Evolutionary conservation across 2,329 filamentous ascomycete species (phyloP).

Genomic region (Emergomyces africanus): DNA sequence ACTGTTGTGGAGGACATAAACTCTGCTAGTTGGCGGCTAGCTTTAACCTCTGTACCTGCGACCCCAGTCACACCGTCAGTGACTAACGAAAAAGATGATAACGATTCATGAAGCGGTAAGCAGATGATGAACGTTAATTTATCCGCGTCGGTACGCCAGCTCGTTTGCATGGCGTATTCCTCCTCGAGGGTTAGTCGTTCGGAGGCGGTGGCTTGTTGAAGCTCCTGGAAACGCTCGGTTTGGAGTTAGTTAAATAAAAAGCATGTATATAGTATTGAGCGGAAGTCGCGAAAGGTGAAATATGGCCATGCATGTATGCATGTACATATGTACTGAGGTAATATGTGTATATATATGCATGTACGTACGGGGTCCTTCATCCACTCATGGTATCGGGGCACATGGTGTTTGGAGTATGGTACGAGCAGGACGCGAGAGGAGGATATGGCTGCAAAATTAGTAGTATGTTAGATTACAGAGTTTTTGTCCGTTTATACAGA

Average conservation of each 20-base stretch:
- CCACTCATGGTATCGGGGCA: constrained; percentile 74
- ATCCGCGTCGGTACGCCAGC: constrained; percentile 68
- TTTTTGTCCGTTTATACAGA: neutral
- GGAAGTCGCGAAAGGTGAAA: neutral
- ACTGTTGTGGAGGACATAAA: neutral
- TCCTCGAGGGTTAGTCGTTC: constrained; percentile 67
- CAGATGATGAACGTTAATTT: constrained; percentile 91
- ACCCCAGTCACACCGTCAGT: neutral
- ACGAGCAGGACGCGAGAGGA: constrained; percentile 60
- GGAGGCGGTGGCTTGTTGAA: constrained; percentile 76
- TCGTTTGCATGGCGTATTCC: constrained; percentile 82
- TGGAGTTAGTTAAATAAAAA: neutral
- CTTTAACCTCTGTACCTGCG: neutral
- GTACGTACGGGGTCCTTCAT: constrained; percentile 62
- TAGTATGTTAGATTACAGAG: neutral
- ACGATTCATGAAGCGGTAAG: constrained; percentile 25
- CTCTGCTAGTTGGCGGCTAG: neutral
- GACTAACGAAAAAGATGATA: neutral
- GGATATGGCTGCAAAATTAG: constrained; percentile 49
- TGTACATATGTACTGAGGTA: neutral
- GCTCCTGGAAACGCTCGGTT: constrained; percentile 38
- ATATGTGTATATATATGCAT: neutral
- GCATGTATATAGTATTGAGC: neutral
- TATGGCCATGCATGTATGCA: neutral
- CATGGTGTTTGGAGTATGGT: constrained; percentile 72